These are phyloP conservation scores for Suhomyces pyralidae DNA, from an alignment of 805 yeast species.

Conservation along the genomic window DNA sequence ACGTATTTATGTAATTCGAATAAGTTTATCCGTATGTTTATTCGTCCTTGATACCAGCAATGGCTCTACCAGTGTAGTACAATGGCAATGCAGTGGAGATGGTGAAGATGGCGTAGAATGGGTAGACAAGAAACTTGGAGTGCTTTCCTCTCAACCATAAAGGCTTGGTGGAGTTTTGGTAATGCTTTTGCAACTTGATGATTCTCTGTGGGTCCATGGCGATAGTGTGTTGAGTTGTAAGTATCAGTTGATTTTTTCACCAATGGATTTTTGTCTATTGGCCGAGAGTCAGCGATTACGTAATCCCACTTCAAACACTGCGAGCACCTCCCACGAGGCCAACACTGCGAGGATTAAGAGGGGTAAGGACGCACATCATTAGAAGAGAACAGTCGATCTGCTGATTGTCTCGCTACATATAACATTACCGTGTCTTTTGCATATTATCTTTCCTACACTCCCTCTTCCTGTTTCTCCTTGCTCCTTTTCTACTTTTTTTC, in stretches of 20 bases:
- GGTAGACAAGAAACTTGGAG: conserved; percentile 69
- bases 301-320: not conserved
- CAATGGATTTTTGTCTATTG: conserved; percentile 8
- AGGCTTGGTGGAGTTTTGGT: conserved; percentile 40
- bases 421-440: not conserved
- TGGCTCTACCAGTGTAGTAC: conserved; percentile 70
- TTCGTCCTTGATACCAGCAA: conserved; percentile 58
- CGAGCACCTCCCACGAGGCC: too few species aligned
- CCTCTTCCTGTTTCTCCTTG: not conserved
- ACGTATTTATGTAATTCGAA: not conserved
- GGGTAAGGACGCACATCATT: too few species aligned
- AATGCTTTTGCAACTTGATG: conserved; percentile 43
- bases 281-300: conserved; percentile 4
- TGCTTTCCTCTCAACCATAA: conserved; percentile 45
- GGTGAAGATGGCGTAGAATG: conserved; percentile 73
- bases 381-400: too few species aligned
- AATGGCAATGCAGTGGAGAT: conserved; percentile 64
- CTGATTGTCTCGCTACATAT: not conserved
- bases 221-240: not conserved
- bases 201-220: conserved; percentile 47
- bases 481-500: not conserved
- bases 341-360: too few species aligned
- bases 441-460: too few species aligned
- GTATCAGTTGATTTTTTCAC: conserved; percentile 12
- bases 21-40: conserved; percentile 3